Conservation (phyloP, 2,329 filamentous ascomycete genomes). For the Alternaria gaisen region DNA sequence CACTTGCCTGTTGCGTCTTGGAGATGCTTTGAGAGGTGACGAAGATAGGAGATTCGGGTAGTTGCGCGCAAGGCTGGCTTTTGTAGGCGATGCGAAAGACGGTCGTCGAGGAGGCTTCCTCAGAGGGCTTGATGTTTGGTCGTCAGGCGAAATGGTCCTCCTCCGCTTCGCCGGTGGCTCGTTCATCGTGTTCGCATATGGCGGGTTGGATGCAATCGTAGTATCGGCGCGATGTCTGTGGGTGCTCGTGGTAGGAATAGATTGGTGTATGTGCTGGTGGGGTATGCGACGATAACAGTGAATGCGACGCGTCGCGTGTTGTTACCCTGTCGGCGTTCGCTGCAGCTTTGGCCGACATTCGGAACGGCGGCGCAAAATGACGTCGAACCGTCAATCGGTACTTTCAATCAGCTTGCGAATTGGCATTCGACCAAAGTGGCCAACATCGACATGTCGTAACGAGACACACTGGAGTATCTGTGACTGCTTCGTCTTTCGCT, state of each 20-base stretch:
- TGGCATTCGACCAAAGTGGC: background rate
- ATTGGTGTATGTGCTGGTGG: background rate
- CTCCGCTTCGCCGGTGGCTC: constrained; percentile 47
- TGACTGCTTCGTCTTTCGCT: too few species aligned
- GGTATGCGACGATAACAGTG: constrained; percentile 15
- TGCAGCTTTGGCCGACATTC: constrained; percentile 39
- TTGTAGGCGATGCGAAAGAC: constrained; percentile 53
- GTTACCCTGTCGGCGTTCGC: constrained; percentile 31
- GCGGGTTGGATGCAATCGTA: background rate
- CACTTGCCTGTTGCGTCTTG: constrained; percentile 16
- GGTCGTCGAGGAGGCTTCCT: constrained; percentile 46
- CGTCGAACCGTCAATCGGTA: constrained; percentile 31
- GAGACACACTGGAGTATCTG: background rate
- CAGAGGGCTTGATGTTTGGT: constrained; percentile 35
- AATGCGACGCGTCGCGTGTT: constrained; percentile 43
- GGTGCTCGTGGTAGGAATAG: constrained; percentile 6
- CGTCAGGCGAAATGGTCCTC: constrained; percentile 43
- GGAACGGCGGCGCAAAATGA: constrained; percentile 42
- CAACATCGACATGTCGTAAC: constrained; percentile 13
- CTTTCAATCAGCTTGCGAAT: constrained; percentile 23
- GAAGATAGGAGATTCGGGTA: constrained; percentile 44
- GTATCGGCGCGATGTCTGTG: background rate
- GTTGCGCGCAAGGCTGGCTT: constrained; percentile 51
- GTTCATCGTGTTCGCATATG: constrained; percentile 32
- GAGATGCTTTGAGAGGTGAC: constrained; percentile 17